Evolutionary conservation across 2,329 filamentous ascomycete species (phyloP), one percentile per base, ranked within the genome.

Genomic region (Colletotrichum gloeosporioides): DNA sequence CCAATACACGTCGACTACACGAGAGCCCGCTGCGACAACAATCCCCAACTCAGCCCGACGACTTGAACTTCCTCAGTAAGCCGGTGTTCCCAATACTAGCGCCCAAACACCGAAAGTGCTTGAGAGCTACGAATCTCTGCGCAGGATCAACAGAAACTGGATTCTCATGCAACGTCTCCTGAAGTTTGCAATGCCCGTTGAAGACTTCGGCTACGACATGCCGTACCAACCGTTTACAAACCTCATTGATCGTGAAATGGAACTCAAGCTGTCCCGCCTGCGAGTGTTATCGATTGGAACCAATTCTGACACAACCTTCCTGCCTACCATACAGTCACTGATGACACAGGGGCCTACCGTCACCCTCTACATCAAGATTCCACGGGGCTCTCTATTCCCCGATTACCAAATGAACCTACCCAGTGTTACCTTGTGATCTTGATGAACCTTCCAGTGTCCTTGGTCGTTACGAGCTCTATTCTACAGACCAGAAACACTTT

Each of bases 161-260:
- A 36, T 39, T 18, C 36, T 39, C 36, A 4, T 8, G 36, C 36
- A 8, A 16, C 7, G 2, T 49, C 44, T 22, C 10, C n/a, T 49
- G 0, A 22, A 22, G 2, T 49, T 49, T 22, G 10, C n/a, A 49
- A 2, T 1, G n/a, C 22, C 22, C 10, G 10, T 49, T 5, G 3
- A 1, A 49, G 44, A 49, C 44, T 12, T 22, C 3, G 44, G 10
- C 18, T 49, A 13, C n/a, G n/a, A 4, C 18, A 22, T 49, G 44
- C 44, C 10, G 9, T 49, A 6, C 6, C 1, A 49, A 3, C 18
- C 44, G 10, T 49, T 22, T 10, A 10, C n/a, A n/a, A 10, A 49
- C 6, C 18, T 49, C 3, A 3, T 22, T 10, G 18, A 13, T 13
- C 10, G 3, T n/a, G 10, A 49, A 22, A 22, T 22, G 44, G 1